Evolutionary conservation across 23 red algal species (phyloP).

Genomic region (Chondrus crispus): DNA sequence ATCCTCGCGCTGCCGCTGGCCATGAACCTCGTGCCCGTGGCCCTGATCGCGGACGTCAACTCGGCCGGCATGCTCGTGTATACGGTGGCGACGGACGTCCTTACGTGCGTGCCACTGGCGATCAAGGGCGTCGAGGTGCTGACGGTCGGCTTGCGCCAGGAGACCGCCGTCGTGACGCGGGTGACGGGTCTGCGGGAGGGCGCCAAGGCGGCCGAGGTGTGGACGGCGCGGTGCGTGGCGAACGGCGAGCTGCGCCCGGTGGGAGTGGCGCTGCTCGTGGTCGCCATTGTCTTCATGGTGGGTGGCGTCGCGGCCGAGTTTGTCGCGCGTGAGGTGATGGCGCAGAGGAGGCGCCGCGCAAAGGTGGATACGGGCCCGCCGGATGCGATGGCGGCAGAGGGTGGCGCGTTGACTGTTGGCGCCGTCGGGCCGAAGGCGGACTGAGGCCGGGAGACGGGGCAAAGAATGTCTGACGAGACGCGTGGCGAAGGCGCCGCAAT

Average conservation of each 20-base stretch:
- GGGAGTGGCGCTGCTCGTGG: neutral
- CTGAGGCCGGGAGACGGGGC: too few relatives aligned
- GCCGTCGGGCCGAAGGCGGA: too few relatives aligned
- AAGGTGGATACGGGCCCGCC: too few relatives aligned
- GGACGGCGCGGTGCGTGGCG: conserved; percentile 7
- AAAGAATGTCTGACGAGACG: too few relatives aligned
- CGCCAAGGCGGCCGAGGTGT: conserved; percentile 13
- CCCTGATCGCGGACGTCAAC: conserved; percentile 45
- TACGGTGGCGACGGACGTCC: conserved; percentile 30
- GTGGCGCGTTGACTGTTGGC: too few relatives aligned
- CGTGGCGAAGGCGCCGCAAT: too few relatives aligned
- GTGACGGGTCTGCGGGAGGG: neutral
- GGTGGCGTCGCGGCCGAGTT: conserved; percentile 18
- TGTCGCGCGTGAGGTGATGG: neutral
- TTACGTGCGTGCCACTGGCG: conserved; percentile 2
- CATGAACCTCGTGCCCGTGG: conserved; percentile 40
- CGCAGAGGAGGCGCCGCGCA: neutral
- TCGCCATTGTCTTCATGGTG: conserved; percentile 34
- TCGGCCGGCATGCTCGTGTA: conserved; percentile 43
- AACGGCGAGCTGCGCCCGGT: neutral
- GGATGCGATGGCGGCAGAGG: too few relatives aligned
- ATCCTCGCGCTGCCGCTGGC: conserved; percentile 32
- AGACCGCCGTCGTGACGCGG: neutral
- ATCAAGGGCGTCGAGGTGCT: conserved; percentile 42
- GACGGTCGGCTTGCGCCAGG: neutral